phyloP scores from a whole-genome alignment of 2,329 filamentous ascomycete species.

The Fusarium sp. region DNA sequence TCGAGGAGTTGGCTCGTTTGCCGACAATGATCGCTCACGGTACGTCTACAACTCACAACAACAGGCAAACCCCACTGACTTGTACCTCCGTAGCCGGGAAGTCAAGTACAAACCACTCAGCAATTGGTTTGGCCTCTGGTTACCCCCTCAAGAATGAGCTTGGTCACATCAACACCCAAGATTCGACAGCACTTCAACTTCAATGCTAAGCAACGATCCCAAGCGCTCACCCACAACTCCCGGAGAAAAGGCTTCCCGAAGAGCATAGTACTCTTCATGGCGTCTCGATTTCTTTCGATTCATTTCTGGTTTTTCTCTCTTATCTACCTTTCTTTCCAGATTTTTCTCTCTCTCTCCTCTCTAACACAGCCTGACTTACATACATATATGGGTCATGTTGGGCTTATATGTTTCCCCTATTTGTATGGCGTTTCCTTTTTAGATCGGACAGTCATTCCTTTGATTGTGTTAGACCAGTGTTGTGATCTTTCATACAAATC shows the following conservation, averaged over 20 bases:
- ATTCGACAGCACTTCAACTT: background rate
- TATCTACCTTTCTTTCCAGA: background rate
- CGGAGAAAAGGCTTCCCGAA: background rate
- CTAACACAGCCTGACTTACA: background rate
- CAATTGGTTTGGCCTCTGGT: conserved; percentile 43
- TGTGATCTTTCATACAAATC: background rate
- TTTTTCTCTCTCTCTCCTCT: background rate
- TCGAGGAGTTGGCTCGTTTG: conserved; percentile 38
- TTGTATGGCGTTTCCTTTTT: background rate
- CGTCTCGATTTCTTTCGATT: background rate
- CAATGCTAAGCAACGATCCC: background rate
- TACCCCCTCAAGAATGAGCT: conserved; percentile 32
- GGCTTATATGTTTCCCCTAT: background rate
- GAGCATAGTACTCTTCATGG: background rate
- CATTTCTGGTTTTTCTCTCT: background rate
- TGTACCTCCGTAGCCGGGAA: conserved; percentile 16
- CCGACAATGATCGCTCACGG: conserved; percentile 30
- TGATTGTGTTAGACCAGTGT: conserved; percentile 1
- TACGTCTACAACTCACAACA: background rate
- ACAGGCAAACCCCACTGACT: background rate
- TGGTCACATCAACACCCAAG: background rate
- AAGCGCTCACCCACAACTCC: background rate
- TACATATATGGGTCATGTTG: background rate
- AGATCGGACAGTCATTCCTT: conserved; percentile 8
- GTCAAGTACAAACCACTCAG: conserved; percentile 43